phyloP scores from a whole-genome alignment of 2,329 filamentous ascomycete species.

The Akanthomyces uredinophilus region DNA sequence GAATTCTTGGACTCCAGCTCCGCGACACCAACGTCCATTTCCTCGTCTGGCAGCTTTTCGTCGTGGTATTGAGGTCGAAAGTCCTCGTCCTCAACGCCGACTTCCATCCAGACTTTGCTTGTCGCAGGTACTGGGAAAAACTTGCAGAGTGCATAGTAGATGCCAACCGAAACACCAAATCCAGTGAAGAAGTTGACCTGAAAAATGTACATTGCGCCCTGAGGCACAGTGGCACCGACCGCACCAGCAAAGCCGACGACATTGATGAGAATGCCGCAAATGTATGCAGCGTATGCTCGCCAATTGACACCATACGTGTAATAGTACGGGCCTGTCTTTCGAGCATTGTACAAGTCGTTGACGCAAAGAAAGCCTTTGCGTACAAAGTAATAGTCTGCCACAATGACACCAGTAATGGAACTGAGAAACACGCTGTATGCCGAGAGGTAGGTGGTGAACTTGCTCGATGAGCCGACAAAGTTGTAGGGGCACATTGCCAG shows the following conservation, averaged over 20 bases:
- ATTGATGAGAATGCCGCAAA: conserved; percentile 80
- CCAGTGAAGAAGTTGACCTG: conserved; percentile 87
- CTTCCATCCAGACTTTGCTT: conserved; percentile 72
- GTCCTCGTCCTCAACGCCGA: conserved; percentile 59
- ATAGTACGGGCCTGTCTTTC: conserved; percentile 64
- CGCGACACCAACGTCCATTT: conserved; percentile 17
- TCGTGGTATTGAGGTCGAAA: conserved; percentile 42
- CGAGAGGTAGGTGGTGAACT: conserved; percentile 87
- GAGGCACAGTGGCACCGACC: conserved; percentile 65
- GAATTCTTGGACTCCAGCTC: conserved; percentile 2
- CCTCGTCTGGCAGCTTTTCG: conserved; percentile 29
- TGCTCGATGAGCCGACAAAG: conserved; percentile 67
- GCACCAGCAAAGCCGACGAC: conserved; percentile 87
- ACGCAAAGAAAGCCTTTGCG: conserved; percentile 76
- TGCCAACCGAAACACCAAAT: conserved; percentile 60
- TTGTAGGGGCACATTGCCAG: conserved; percentile 86
- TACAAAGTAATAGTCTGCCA: conserved; percentile 82
- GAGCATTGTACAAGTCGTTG: conserved; percentile 71
- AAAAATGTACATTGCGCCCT: conserved; percentile 80
- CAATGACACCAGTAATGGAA: conserved; percentile 86
- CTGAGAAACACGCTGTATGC: conserved; percentile 93
- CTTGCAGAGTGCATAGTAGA: conserved; percentile 68
- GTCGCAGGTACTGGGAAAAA: conserved; percentile 68
- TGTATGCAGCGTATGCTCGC: conserved; percentile 78
- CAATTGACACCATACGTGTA: conserved; percentile 71